phyloP scores from a whole-genome alignment of 345 rosid species.

The Eucalyptus camaldulensis region DNA sequence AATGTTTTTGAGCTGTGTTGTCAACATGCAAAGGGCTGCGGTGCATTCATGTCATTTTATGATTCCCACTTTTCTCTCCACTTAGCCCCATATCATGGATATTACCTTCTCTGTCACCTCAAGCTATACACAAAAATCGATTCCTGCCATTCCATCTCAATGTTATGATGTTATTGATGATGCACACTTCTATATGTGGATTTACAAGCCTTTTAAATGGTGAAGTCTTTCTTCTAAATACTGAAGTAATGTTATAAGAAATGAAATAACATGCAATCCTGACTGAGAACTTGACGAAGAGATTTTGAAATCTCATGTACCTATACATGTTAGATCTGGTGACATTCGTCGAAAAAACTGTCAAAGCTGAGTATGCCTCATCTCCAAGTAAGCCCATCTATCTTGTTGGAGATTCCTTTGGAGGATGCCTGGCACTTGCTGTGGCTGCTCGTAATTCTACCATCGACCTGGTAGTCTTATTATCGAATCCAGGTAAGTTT shows the following conservation, averaged over 20 bases:
- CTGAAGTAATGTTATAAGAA: not conserved
- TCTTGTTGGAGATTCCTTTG: constrained; percentile 80
- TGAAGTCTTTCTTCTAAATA: not conserved
- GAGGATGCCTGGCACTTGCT: constrained; percentile 83
- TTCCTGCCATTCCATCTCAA: not conserved
- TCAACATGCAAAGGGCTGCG: not conserved
- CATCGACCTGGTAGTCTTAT: constrained; percentile 58
- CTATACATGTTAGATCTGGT: constrained; percentile 28
- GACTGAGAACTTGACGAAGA: not conserved
- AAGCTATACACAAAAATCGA: not conserved
- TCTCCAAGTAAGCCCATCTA: constrained; percentile 65
- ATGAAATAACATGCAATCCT: not conserved
- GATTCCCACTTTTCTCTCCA: not conserved
- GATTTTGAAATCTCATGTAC: not conserved
- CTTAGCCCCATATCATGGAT: not conserved
- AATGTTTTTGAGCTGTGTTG: not conserved
- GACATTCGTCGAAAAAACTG: constrained; percentile 48
- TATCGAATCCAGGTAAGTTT: constrained; percentile 70
- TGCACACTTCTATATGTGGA: not conserved
- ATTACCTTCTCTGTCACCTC: not conserved
- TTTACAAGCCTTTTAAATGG: not conserved
- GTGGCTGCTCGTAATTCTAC: constrained; percentile 73
- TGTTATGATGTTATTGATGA: not conserved
- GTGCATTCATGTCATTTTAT: not conserved
- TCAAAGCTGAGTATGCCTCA: constrained; percentile 38